phyloP scores from a whole-genome alignment of 164 flowering plant species.

The Paratinospora sagittata region DNA sequence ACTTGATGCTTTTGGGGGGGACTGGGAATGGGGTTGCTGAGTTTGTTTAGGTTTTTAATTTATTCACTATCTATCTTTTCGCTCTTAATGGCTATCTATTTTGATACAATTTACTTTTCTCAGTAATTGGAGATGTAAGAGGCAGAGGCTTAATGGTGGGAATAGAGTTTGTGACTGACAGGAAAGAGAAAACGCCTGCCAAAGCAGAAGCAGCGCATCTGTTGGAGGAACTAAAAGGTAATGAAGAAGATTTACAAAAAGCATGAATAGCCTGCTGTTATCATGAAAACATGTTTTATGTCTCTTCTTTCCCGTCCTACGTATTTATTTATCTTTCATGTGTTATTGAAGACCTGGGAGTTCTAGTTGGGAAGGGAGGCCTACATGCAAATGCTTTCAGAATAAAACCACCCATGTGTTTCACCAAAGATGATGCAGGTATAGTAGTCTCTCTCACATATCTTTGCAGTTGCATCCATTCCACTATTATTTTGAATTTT shows the following conservation, averaged over 20 bases:
- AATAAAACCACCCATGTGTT: constrained; percentile 96
- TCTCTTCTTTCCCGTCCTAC: neutral
- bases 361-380: constrained; percentile 91
- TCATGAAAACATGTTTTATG: neutral
- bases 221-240: constrained; percentile 89
- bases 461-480: neutral
- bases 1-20: neutral
- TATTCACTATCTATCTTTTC: neutral
- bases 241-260: neutral
- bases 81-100: neutral
- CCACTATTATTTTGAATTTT: neutral
- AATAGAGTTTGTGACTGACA: constrained; percentile 80
- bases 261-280: neutral
- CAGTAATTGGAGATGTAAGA: constrained; percentile 95
- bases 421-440: constrained; percentile 94
- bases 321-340: constrained; percentile 3
- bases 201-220: constrained; percentile 77
- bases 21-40: neutral
- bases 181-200: constrained; percentile 85
- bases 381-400: constrained; percentile 90
- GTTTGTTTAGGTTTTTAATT: neutral
- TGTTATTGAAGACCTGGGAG: constrained; percentile 64
- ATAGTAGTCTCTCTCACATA: constrained; percentile 1
- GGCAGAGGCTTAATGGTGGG: constrained; percentile 97
- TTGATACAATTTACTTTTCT: constrained; percentile 1